phyloP scores from a whole-genome alignment of 495 filamentous ascomycete genomes.

The Daldinia decipiens region DNA sequence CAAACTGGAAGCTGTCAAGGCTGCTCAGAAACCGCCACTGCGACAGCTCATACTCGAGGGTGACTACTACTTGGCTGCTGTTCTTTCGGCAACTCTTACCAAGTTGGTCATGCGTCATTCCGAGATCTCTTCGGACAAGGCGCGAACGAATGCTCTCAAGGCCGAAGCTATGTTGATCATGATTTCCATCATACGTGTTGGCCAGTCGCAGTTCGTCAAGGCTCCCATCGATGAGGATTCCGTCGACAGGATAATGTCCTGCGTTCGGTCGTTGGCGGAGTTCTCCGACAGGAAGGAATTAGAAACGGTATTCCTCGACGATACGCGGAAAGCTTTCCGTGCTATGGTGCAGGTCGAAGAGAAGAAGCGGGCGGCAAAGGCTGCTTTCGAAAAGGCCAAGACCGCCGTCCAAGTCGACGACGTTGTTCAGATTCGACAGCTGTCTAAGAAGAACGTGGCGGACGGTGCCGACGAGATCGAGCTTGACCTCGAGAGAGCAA shows the following conservation, averaged over 20 bases:
- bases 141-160: slow-evolving; percentile 91
- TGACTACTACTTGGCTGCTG: slow-evolving; percentile 95
- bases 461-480: slow-evolving; percentile 89
- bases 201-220: slow-evolving; percentile 97
- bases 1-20: slow-evolving; percentile 94
- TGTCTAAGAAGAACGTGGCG: slow-evolving; percentile 88
- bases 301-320: slow-evolving; percentile 92
- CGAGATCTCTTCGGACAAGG: slow-evolving; percentile 86
- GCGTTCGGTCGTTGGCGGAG: slow-evolving; percentile 91
- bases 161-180: slow-evolving; percentile 99
- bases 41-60: slow-evolving; percentile 96
- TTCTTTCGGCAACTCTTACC: slow-evolving; percentile 92
- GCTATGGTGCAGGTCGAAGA: slow-evolving; percentile 99
- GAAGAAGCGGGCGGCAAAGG: slow-evolving; percentile 93
- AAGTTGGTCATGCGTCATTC: slow-evolving; percentile 99
- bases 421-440: slow-evolving; percentile 88
- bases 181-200: slow-evolving; percentile 97
- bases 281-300: slow-evolving; percentile 89
- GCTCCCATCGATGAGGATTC: slow-evolving; percentile 98
- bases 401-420: slow-evolving; percentile 95
- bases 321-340: slow-evolving; percentile 94
- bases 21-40: slow-evolving; percentile 94
- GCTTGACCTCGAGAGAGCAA: slow-evolving; percentile 91
- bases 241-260: slow-evolving; percentile 96
- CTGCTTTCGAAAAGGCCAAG: slow-evolving; percentile 90